phyloP scores from a whole-genome alignment of 1,139 yeast species.

The Meyerozyma athensensis region DNA sequence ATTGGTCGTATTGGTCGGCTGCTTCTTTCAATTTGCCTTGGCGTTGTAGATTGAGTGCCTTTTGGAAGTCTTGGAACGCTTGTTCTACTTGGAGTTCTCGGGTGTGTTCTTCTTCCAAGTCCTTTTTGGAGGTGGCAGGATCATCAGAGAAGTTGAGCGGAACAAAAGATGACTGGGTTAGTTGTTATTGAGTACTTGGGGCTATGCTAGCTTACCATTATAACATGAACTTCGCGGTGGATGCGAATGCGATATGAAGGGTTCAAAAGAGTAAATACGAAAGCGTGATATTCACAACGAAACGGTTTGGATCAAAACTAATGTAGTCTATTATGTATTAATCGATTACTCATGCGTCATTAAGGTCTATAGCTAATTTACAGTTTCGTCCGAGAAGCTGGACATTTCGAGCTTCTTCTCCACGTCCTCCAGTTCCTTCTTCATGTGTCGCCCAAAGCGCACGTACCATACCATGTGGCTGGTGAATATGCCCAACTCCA shows the following conservation, averaged over 20 bases:
- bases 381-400: no score
- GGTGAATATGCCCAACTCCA: conserved; percentile 73
- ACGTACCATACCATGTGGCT: conserved; percentile 72
- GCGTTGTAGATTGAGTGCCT: conserved; percentile 62
- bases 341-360: no score
- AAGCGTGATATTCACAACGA: no score
- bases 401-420: neutral
- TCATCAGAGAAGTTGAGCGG: conserved; percentile 80
- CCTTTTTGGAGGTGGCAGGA: conserved; percentile 44
- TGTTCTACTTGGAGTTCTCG: conserved; percentile 85
- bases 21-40: conserved; percentile 46
- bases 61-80: conserved; percentile 71
- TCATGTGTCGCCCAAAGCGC: conserved; percentile 25
- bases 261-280: no score
- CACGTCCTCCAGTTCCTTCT: neutral
- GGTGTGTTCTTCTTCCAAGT: conserved; percentile 80
- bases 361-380: no score
- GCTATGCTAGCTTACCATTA: conserved; percentile 2
- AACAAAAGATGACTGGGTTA: conserved; percentile 56
- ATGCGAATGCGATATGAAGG: no score
- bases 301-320: no score
- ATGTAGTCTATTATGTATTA: neutral
- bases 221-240: no score
- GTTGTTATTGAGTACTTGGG: no score
- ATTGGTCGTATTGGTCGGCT: conserved; percentile 48